Evolutionary conservation across 1,284 basidiomycete species (phyloP).

Genomic region (Rhodotorula sp.): DNA sequence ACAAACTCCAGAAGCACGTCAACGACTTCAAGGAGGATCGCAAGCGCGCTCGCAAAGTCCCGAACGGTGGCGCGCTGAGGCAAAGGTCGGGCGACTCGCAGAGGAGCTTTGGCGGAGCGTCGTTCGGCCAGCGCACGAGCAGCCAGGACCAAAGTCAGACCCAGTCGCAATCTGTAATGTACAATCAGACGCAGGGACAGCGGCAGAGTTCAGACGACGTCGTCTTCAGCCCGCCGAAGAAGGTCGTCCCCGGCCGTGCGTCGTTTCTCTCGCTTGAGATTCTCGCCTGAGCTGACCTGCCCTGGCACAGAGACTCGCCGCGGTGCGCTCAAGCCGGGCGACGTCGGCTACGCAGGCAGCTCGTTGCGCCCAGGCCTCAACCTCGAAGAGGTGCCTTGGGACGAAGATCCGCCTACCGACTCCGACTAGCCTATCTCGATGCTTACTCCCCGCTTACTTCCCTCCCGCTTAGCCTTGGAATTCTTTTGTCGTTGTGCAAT

Average conservation of each 20-base stretch:
- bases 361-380: not conserved
- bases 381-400: not conserved
- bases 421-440: not conserved
- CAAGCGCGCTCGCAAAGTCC: not conserved
- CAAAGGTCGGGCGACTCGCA: conserved; percentile 3
- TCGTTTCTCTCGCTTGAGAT: not conserved
- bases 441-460: not conserved
- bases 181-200: not conserved
- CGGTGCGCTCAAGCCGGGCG: not conserved
- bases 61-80: not conserved
- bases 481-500: conserved; percentile 8
- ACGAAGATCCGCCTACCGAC: not conserved
- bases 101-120: not conserved
- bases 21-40: not conserved
- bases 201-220: not conserved
- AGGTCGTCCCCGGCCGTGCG: conserved; percentile 10
- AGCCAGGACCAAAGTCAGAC: conserved; percentile 3
- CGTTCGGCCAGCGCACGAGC: not conserved
- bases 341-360: conserved; percentile 15
- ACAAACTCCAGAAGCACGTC: not conserved
- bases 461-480: not conserved
- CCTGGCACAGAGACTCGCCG: not conserved
- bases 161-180: not conserved
- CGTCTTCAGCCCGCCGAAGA: not conserved
- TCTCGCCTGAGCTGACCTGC: not conserved